phyloP scores from a whole-genome alignment of 1,284 basidiomycete genomes.

The Sporisorium graminicola region DNA sequence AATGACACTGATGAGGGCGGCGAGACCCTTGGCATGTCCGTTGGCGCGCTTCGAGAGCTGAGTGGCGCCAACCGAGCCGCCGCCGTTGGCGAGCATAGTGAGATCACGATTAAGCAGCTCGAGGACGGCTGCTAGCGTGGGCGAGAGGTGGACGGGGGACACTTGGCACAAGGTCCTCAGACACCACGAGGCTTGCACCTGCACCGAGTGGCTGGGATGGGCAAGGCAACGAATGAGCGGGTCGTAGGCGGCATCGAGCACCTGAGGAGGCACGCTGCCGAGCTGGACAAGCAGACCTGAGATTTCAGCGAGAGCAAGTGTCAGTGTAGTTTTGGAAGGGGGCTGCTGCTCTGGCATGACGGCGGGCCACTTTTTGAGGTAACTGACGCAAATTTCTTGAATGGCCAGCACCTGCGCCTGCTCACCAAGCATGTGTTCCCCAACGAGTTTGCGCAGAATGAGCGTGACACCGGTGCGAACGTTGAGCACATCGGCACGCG shows the following conservation, averaged over 20 bases:
- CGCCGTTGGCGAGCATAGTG: slow-evolving; percentile 70
- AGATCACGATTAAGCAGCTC: slow-evolving; percentile 85
- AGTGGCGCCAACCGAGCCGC: slow-evolving; percentile 72
- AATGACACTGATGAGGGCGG: slow-evolving; percentile 86
- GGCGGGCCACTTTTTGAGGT: slow-evolving; percentile 90
- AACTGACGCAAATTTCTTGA: slow-evolving; percentile 83
- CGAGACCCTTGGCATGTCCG: slow-evolving; percentile 89
- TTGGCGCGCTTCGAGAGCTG: slow-evolving; percentile 82
- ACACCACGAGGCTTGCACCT: slow-evolving; percentile 86
- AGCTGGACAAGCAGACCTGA: slow-evolving; percentile 87
- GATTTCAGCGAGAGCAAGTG: slow-evolving; percentile 84
- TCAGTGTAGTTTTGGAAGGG: slow-evolving; percentile 79
- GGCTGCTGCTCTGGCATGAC: slow-evolving; percentile 86
- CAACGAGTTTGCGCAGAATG: slow-evolving; percentile 86
- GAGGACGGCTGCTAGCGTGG: slow-evolving; percentile 80
- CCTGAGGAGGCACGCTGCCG: slow-evolving; percentile 88
- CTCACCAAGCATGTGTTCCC: slow-evolving; percentile 82
- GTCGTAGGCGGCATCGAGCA: slow-evolving; percentile 89
- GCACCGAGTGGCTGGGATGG: slow-evolving; percentile 88
- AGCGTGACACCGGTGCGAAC: slow-evolving; percentile 81
- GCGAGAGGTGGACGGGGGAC: slow-evolving; percentile 85
- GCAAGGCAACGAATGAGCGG: slow-evolving; percentile 85
- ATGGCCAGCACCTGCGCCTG: slow-evolving; percentile 94
- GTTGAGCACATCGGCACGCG: slow-evolving; percentile 77
- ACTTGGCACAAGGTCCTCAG: slow-evolving; percentile 90